These are phyloP conservation scores for Scheffersomyces lignicola DNA, from an alignment of 1,139 yeast genomes.

Conservation along the genomic window DNA sequence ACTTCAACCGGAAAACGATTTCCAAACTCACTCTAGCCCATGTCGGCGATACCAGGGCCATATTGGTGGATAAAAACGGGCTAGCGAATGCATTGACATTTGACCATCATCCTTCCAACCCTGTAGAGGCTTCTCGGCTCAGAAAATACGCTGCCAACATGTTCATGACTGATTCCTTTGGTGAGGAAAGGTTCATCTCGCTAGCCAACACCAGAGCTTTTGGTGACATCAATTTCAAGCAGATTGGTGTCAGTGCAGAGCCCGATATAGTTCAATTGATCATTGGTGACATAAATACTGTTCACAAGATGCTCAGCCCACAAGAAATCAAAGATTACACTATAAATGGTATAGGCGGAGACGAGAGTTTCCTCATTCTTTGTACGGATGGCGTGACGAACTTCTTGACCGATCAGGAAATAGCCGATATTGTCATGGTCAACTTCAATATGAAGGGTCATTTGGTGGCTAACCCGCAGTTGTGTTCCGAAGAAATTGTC, in stretches of 20 bases:
- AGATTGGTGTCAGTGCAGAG: constrained; percentile 86
- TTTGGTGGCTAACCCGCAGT: constrained; percentile 76
- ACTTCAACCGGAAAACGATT: constrained; percentile 70
- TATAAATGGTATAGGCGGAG: constrained; percentile 65
- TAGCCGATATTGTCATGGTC: constrained; percentile 79
- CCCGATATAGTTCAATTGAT: constrained; percentile 77
- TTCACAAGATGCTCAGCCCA: constrained; percentile 31
- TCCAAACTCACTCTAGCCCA: constrained; percentile 79
- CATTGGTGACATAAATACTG: constrained; percentile 52
- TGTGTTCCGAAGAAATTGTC: constrained; percentile 81
- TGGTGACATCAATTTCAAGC: constrained; percentile 82
- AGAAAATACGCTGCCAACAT: constrained; percentile 70
- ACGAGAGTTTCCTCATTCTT: constrained; percentile 76
- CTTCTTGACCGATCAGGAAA: constrained; percentile 81
- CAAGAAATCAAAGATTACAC: constrained; percentile 42
- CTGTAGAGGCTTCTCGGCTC: constrained; percentile 72
- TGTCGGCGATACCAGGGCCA: constrained; percentile 93
- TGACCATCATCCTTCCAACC: constrained; percentile 85
- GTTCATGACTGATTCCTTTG: constrained; percentile 87
- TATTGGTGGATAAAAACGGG: constrained; percentile 75
- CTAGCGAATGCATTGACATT: constrained; percentile 75
- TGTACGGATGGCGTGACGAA: constrained; percentile 89
- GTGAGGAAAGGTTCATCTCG: constrained; percentile 81
- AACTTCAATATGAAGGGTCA: constrained; percentile 69
- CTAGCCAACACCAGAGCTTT: constrained; percentile 92